Percentiles rank a stretch among this genome's conserved stretches.
Evolutionary conservation across 2,329 filamentous ascomycete species (phyloP).

Genomic region (Cladobotryum mycophilum): DNA sequence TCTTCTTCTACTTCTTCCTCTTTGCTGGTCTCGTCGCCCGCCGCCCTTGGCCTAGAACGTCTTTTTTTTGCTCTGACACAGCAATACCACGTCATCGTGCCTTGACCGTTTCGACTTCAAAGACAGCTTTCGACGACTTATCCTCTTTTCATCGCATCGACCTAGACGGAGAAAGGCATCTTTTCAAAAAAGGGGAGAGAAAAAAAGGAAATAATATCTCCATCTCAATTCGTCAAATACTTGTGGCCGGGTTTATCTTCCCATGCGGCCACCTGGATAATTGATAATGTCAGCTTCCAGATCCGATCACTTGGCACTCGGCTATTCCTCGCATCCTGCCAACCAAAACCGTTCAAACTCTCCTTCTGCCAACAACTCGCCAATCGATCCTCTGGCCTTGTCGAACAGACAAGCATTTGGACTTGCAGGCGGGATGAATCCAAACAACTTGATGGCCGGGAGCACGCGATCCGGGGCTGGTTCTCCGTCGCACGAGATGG

Average conservation of each 20-base stretch:
- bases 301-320: conserved; percentile 80
- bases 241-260: conserved; percentile 18
- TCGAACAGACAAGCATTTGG: conserved; percentile 67
- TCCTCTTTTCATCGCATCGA: neutral
- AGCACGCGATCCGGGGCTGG: conserved; percentile 75
- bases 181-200: neutral
- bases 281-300: conserved; percentile 90
- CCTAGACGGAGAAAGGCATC: neutral
- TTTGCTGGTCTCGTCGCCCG: conserved; percentile 6
- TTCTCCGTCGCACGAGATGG: conserved; percentile 90
- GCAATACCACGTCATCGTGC: neutral
- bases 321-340: conserved; percentile 66
- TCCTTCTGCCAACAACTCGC: conserved; percentile 73
- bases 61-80: neutral
- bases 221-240: conserved; percentile 3
- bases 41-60: conserved; percentile 1
- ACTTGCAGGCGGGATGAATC: conserved; percentile 56
- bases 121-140: neutral
- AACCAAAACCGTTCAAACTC: conserved; percentile 66
- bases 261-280: conserved; percentile 56
- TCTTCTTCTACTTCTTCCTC: conserved; percentile 2
- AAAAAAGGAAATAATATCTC: conserved; percentile 6
- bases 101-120: neutral
- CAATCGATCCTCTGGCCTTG: conserved; percentile 64
- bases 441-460: conserved; percentile 52